Conservation (phyloP, 164 flowering plant species). For the Cinnamomum micranthum region DNA sequence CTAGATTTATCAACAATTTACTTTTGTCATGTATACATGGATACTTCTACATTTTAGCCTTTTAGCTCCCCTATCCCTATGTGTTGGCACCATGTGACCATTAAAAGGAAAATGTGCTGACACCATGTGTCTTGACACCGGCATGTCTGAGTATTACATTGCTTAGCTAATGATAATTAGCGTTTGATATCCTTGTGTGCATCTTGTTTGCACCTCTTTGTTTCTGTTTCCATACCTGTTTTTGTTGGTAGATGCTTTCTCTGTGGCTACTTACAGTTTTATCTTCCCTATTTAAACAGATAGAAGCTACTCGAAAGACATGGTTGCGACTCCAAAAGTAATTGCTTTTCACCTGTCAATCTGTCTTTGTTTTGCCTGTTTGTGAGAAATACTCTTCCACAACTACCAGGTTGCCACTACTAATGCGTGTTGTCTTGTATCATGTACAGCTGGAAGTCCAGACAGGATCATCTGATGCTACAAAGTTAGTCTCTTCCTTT, state of each 20-base stretch:
- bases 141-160: background rate
- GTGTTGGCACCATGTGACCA: too few species aligned
- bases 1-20: background rate
- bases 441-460: conserved; percentile 38
- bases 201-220: background rate
- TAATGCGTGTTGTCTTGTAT: background rate
- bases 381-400: background rate
- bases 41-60: too few species aligned
- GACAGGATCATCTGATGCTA: conserved; percentile 45
- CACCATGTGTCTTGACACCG: too few species aligned
- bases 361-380: conserved; percentile 4
- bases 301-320: conserved; percentile 14
- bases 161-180: background rate
- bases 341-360: conserved; percentile 5
- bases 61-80: too few species aligned
- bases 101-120: too few species aligned
- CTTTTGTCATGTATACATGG: too few species aligned
- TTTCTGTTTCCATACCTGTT: background rate
- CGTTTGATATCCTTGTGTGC: background rate
- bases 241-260: background rate
- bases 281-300: conserved; percentile 25
- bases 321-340: conserved; percentile 24
- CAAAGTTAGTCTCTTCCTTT: conserved; percentile 50
- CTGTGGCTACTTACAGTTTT: conserved; percentile 5
- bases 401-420: background rate